These are phyloP conservation scores for Plantago elongata DNA, from an alignment of 257 asterid species.

Conservation along the genomic window DNA sequence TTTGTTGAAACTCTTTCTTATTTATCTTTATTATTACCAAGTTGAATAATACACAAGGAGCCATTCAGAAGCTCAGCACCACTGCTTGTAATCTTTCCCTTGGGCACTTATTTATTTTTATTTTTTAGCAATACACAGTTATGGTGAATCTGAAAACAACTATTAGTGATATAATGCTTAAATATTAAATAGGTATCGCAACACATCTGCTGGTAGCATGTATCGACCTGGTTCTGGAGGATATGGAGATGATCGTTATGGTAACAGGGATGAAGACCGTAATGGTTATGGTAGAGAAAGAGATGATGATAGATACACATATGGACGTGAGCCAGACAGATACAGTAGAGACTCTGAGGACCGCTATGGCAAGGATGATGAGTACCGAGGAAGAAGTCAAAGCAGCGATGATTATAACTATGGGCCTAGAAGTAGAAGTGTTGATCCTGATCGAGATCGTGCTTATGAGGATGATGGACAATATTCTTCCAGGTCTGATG, in stretches of 20 bases:
- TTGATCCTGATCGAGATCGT: conserved; percentile 53
- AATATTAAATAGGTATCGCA: conserved; percentile 55
- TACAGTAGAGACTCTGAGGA: conserved; percentile 68
- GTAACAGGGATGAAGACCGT: conserved; percentile 69
- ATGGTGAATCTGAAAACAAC: no score
- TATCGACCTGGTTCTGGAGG: conserved; percentile 77
- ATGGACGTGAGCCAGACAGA: conserved; percentile 67
- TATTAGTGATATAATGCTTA: background rate
- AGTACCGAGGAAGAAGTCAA: conserved; percentile 59
- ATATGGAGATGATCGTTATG: conserved; percentile 64
- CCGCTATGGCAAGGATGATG: conserved; percentile 62
- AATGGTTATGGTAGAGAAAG: conserved; percentile 80
- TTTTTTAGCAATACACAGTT: background rate
- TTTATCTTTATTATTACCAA: background rate
- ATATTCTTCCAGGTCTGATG: conserved; percentile 68
- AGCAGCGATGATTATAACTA: conserved; percentile 47
- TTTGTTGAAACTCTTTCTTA: background rate
- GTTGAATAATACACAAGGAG: no score
- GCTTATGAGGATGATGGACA: conserved; percentile 78
- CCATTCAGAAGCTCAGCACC: no score
- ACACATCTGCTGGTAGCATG: conserved; percentile 55
- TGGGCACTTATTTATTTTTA: no score
- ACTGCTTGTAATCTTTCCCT: no score
- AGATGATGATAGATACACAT: conserved; percentile 67
- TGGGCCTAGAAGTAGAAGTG: conserved; percentile 86